Percentiles rank a stretch among this genome's conserved stretches.
Evolutionary conservation across 129 eudicot species (phyloP).

Genomic region (Escallonia rubra): DNA sequence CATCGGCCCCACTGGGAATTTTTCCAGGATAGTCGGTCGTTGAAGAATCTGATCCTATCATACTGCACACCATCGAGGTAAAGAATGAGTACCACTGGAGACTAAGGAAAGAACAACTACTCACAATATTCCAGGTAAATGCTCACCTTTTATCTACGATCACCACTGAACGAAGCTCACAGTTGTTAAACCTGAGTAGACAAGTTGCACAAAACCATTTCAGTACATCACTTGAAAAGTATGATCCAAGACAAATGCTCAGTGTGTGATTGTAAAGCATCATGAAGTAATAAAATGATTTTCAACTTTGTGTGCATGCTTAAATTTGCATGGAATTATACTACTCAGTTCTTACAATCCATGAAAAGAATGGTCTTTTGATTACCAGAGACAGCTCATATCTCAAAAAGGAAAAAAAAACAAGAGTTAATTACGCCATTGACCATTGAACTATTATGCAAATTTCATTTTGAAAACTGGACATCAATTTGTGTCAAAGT

Average conservation of each 20-base stretch:
- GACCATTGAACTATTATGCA: no score
- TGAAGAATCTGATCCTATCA: constrained; percentile 46
- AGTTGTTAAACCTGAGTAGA: constrained; percentile 61
- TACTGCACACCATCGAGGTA: constrained; percentile 33
- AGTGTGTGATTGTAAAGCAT: background rate
- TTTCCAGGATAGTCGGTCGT: constrained; percentile 69
- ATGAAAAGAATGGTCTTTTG: no score
- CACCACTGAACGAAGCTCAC: constrained; percentile 87
- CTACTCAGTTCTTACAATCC: no score
- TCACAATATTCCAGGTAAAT: background rate
- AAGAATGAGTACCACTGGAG: background rate
- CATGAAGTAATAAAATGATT: no score
- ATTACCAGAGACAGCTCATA: no score
- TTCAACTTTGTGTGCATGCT: no score
- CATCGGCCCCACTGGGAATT: constrained; percentile 62
- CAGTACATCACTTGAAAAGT: background rate
- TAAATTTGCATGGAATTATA: no score
- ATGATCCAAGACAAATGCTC: background rate
- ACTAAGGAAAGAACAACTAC: background rate
- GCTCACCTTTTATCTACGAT: constrained; percentile 73
- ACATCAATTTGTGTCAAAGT: no score
- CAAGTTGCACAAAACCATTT: background rate
- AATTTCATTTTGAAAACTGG: no score
- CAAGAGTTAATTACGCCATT: no score
- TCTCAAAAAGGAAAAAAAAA: no score